These are phyloP conservation scores for Penicillium cinerascens DNA, from an alignment of 495 filamentous ascomycete species.

Conservation along the genomic window DNA sequence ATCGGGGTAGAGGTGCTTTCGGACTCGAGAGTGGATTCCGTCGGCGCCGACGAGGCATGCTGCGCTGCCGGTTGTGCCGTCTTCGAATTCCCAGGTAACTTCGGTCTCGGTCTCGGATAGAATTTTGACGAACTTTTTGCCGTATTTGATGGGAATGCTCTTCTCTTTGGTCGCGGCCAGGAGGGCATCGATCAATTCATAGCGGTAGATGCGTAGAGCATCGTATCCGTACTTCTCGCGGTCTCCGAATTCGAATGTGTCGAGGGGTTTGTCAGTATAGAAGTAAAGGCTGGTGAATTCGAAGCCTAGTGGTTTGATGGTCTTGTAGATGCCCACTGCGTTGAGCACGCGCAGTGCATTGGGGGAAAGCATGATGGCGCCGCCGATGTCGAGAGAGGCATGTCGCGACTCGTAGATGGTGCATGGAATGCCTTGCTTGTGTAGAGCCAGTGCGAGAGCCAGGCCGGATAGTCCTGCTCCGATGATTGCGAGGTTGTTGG, in stretches of 20 bases:
- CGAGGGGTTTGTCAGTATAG: conserved; percentile 37
- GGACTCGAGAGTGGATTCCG: conserved; percentile 48
- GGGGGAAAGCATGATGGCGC: conserved; percentile 51
- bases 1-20: conserved; percentile 31
- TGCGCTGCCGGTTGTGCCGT: conserved; percentile 31
- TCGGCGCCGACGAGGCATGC: conserved; percentile 45
- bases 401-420: conserved; percentile 45
- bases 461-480: conserved; percentile 49
- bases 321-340: conserved; percentile 39
- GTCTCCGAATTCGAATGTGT: conserved; percentile 44
- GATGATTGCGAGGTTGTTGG: conserved; percentile 39
- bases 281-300: conserved; percentile 42
- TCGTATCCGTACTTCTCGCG: conserved; percentile 40
- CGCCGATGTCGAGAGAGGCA: conserved; percentile 35
- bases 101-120: conserved; percentile 27
- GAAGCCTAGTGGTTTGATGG: conserved; percentile 26
- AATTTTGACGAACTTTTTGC: conserved; percentile 38
- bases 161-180: conserved; percentile 25
- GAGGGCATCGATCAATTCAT: conserved; percentile 41
- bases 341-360: conserved; percentile 51
- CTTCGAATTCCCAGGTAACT: conserved; percentile 40
- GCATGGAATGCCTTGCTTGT: conserved; percentile 35
- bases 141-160: conserved; percentile 38
- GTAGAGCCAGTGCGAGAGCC: conserved; percentile 40
- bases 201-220: conserved; percentile 46